These are phyloP conservation scores for Euryodendron excelsum DNA, from an alignment of 148 eudicot genomes.

Conservation along the genomic window DNA sequence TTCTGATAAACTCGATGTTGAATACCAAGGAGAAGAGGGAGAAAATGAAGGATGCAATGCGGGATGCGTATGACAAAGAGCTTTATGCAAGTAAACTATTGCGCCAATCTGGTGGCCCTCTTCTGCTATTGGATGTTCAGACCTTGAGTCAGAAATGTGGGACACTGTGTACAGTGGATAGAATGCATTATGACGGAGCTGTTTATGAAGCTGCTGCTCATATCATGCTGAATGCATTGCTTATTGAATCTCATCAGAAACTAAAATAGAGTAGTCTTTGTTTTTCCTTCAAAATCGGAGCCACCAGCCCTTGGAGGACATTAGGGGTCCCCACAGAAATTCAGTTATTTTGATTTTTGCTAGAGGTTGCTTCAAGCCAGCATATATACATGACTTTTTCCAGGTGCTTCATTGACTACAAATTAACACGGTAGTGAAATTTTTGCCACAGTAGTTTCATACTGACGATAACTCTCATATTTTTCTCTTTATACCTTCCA, in stretches of 20 bases:
- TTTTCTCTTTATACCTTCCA: too few species aligned
- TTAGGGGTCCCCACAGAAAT: neutral
- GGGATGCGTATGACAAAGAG: conserved; percentile 42
- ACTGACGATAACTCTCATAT: too few species aligned
- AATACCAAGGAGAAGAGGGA: conserved; percentile 77
- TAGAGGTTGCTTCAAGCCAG: neutral
- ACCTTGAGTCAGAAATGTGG: conserved; percentile 66
- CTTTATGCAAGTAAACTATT: conserved; percentile 50
- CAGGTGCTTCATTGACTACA: conserved; percentile 26
- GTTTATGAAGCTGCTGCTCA: conserved; percentile 80
- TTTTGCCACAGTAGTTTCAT: too few species aligned
- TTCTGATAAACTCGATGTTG: conserved; percentile 68
- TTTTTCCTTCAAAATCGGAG: neutral
- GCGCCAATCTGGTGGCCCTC: conserved; percentile 59
- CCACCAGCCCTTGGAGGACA: neutral
- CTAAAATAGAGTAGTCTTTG: conserved; percentile 28
- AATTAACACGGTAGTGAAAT: conserved; percentile 10
- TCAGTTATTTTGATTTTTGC: too few species aligned
- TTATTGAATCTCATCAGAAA: conserved; percentile 81
- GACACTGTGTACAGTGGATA: conserved; percentile 63
- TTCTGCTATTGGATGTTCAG: conserved; percentile 55
- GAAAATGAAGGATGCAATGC: conserved; percentile 53
- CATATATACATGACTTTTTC: neutral
- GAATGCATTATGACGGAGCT: conserved; percentile 74
- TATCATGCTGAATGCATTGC: conserved; percentile 77